Conservation (phyloP, 2,329 filamentous ascomycete genomes). For the Hypoxylon sp. region DNA sequence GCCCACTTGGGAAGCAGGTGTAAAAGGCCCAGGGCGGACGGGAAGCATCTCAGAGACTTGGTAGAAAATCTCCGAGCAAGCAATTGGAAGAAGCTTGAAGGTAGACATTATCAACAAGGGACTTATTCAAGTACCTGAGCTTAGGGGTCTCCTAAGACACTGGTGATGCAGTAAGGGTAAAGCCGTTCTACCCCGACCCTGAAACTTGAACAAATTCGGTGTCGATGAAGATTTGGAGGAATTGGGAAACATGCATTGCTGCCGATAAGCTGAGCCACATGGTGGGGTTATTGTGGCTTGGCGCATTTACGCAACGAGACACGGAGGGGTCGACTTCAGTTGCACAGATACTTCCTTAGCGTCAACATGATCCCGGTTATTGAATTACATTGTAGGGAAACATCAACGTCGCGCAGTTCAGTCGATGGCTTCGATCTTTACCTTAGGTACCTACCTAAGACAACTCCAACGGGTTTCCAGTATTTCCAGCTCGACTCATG, state of each 20-base stretch:
- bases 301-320: background rate
- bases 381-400: background rate
- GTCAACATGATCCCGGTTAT: background rate
- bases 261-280: slow-evolving; percentile 30
- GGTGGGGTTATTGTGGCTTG: slow-evolving; percentile 30
- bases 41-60: slow-evolving; percentile 20
- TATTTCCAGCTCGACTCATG: background rate
- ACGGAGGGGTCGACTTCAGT: slow-evolving; percentile 9
- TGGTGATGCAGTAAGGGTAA: slow-evolving; percentile 31
- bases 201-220: slow-evolving; percentile 13
- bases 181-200: slow-evolving; percentile 16
- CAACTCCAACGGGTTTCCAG: no score
- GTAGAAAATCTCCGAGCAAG: slow-evolving; percentile 24
- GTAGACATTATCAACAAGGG: slow-evolving; percentile 3
- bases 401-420: background rate
- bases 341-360: background rate
- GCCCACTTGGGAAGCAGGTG: slow-evolving; percentile 27
- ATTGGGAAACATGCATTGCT: background rate
- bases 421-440: background rate
- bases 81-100: slow-evolving; percentile 16
- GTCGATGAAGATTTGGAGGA: slow-evolving; percentile 5
- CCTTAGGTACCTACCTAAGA: no score
- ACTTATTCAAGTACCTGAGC: slow-evolving; percentile 11
- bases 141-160: slow-evolving; percentile 10
- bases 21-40: slow-evolving; percentile 16